Evolutionary conservation across 1,139 yeast genomes (phyloP), one percentile per base, ranked within the genome.

Genomic region (Candida sanyaensis): DNA sequence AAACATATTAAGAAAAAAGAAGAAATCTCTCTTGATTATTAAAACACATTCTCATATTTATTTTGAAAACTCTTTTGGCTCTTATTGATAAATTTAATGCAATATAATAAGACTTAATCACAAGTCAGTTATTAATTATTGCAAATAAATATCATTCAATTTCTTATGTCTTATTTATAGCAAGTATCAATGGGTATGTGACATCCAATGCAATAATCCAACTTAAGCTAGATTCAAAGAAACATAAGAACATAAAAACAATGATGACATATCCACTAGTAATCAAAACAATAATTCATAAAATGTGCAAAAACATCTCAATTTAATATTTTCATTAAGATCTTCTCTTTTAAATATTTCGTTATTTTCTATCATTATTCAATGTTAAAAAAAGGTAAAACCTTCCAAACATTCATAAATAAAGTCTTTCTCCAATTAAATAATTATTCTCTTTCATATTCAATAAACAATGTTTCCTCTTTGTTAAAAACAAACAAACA

Each of bases 311-410:
- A 5, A 10, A 6, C 28, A 24, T 36, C 24, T 23, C 24, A 34
- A 17, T 34, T 21, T 21, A 21, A 17, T 17, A 17, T 17, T 17
- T 17, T 17, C 21, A 17, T 23, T 23, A 10, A 11, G 30, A 21
- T 40, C 42, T 41, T 32, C 43, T 39, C 28, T 41, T 41, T 41
- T 27, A 41, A 17, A 32, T 41, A 41, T 24, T 33, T 41, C 43
- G 36, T 32, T 32, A 41, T 41, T 41, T 24, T 30, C 28, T 30
- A 24, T 40, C 36, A 21, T 11, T 9, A n/a, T 17, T 30, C 24
- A n/a, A 26, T 7, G 7, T 11, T 12, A 29, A 17, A 17, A n/a
- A 17, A 17, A 17, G 21, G 21, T 3, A 17, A 17, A 17, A 2
- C 21, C 21, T 3, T 17, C 21, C 11, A 33, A 38, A 36, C 39